Evolutionary conservation across 176 grass and related monocot genomes (phyloP), one percentile per base, ranked within the genome.

Genomic region (Carex myosuroides): DNA sequence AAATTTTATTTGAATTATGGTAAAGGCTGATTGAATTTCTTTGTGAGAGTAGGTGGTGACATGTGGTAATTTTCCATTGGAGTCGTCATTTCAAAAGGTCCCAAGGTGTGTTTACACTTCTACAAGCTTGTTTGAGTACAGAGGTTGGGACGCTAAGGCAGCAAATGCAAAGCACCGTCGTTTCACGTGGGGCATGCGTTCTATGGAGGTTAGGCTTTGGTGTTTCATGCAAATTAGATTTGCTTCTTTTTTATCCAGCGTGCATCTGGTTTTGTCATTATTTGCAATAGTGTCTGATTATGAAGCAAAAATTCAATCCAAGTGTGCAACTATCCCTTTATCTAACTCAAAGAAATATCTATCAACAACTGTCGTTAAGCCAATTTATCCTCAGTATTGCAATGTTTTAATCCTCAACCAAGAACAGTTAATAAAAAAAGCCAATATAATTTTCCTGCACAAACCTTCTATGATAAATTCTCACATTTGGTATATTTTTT

Each of bases 41-140:
- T 50, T 55, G 64, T 7, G 67, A 72, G 62, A 58, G 37, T 90
- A 98, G 96, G 91, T 98, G 82, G 91, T 98, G 86, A 98, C 96
- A 37, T 98, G 96, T 85, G 92, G 93, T 86, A 98, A 98, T 87
- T 90, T 98, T 32, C 95, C 96, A 17, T 90, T 98, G 1, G 96
- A 98, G 85, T 95, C 96, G 6, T 95, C 96, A 50, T 98, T 88
- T 87, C 96, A 98, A 87, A 91, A 86, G 86, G 88, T 98, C 22
- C 96, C 96, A 18, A 95, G 96, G 87, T 98, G 96, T 57, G 96
- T 98, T 46, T 98, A 98, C 87, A 95, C 96, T 82, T 98, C 96
- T 33, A 95, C 96, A 67, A 88, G 88, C 55, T 74, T 98, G 33
- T 93, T 89, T 81, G 96, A 95, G 77, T 98, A 98, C 85, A 95